Base-by-base conservation (phyloP, 2,329 filamentous ascomycete genomes). In the Aspergillus puulaauensis region DNA sequence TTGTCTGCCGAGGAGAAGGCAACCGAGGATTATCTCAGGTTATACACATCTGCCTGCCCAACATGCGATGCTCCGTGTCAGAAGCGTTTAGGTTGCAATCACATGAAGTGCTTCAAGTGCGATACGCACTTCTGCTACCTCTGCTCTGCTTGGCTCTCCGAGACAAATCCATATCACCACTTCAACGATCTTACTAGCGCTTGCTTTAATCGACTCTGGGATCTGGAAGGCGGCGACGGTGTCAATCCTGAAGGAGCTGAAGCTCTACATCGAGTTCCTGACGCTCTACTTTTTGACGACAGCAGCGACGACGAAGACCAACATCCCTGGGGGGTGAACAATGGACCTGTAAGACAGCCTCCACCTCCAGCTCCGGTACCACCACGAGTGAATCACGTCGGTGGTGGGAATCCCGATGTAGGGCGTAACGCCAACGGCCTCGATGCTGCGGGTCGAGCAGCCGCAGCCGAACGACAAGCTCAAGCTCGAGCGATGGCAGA, bases 71-170 rank as follows among this genome's bases (percentile, higher is more conserved):
- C 89, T 1, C 91, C 91, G 0, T 89, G 88, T 21, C 91, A 96
- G 72, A 99, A 99, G 80, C 91, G 89, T 1, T 87, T 90, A 69
- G 95, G 95, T 40, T 99, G 95, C 80, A 97, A 97, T 74, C 93
- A 97, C 75, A 98, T 98, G 92, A 90, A 88, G 50, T 97, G 93
- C 76, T 91, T 89, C 73, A 87, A 90, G 62, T 99, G 95, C 79
- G 82, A 88, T 52, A 90, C 91, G 2, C 93, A 98, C 73, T 98
- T 97, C 72, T 99, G 95, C 78, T 98, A 98, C 66, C 83, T 98
- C 1, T 98, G 95, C 70, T 89, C 89, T 0, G 83, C 87, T n/a
- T 98, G 91, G 90, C 82, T 99, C 43, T 83, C 88, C 56, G 85
- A 90, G 0, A 80, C 78, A 17, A 95, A 96, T 65, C 93, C 93